Conservation (phyloP, 2,329 filamentous ascomycete species). For the Penicillium expansum region DNA sequence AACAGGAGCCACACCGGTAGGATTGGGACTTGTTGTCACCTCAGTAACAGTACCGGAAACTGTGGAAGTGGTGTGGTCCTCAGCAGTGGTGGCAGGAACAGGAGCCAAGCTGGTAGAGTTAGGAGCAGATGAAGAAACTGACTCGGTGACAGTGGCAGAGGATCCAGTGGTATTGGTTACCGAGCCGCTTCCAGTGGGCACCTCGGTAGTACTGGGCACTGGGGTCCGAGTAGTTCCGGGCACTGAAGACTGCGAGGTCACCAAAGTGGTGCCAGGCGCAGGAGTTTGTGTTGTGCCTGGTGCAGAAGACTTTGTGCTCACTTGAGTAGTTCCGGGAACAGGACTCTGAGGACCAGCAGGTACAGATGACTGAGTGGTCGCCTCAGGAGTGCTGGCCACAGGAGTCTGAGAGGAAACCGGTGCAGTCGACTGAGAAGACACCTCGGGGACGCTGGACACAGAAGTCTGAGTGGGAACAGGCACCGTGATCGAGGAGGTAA, state of each 20-base stretch:
- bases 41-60: background rate
- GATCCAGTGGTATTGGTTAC: background rate
- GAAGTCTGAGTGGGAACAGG: background rate
- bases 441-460: background rate
- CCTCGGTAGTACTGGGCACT: background rate
- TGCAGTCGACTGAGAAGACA: background rate
- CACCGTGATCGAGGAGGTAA: background rate
- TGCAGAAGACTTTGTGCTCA: background rate
- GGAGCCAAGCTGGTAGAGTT: background rate
- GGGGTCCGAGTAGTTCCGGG: background rate
- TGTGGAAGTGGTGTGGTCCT: background rate
- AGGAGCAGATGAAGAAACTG: background rate
- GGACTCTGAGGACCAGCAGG: background rate
- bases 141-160: conserved; percentile 2
- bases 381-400: background rate
- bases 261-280: background rate
- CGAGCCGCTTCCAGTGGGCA: background rate
- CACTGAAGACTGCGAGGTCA: background rate
- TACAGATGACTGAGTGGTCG: background rate
- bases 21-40: background rate
- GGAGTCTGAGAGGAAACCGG: background rate
- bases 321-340: background rate
- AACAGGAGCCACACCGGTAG: background rate
- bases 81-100: background rate
- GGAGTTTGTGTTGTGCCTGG: background rate